These are phyloP conservation scores for Botryotinia calthae DNA, from an alignment of 2,329 filamentous ascomycete genomes.

Conservation along the genomic window DNA sequence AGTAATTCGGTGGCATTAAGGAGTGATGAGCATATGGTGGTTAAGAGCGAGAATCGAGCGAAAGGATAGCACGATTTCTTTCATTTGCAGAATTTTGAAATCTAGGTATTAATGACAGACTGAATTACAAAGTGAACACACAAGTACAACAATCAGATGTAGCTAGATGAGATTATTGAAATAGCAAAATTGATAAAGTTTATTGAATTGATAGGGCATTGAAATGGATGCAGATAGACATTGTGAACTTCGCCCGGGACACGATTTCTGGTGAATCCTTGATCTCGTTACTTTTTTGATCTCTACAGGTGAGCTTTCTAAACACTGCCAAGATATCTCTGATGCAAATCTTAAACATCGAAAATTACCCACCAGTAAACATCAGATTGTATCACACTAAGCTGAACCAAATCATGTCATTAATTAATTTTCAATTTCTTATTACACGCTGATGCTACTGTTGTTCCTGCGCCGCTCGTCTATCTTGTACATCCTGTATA, in stretches of 20 bases:
- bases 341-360: not conserved
- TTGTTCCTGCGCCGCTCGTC: not conserved
- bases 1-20: not conserved
- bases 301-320: not conserved
- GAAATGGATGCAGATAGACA: not conserved
- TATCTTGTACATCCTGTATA: slow-evolving; percentile 12
- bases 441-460: slow-evolving; percentile 1
- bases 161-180: not conserved
- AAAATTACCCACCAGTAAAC: not conserved
- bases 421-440: slow-evolving; percentile 7
- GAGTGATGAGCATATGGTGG: too few species aligned
- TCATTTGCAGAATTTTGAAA: not conserved
- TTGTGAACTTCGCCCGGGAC: not conserved
- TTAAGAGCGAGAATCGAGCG: not conserved
- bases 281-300: not conserved
- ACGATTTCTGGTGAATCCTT: not conserved
- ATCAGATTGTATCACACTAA: not conserved
- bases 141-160: not conserved
- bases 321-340: not conserved
- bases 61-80: not conserved
- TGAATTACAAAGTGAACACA: not conserved
- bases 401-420: too few species aligned
- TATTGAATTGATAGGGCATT: not conserved
- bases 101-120: not conserved
- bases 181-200: not conserved